Base-by-base conservation (phyloP, 2,329 filamentous ascomycete species). In the Chaetothyriales sp. region DNA sequence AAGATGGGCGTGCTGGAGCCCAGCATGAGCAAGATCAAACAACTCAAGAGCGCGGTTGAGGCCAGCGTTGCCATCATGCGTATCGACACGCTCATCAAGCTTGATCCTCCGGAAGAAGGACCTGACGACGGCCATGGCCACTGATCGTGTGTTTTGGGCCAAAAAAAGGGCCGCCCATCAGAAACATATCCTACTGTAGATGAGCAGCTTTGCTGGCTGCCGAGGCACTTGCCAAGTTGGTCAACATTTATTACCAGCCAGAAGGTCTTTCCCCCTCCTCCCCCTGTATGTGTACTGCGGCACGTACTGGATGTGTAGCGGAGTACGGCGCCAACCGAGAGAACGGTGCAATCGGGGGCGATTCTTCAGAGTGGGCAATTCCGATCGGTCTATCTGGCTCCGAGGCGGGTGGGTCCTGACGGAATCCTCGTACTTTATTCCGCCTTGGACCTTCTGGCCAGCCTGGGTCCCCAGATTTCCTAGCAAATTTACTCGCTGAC, bases 41-140 rank as follows among this genome's bases (percentile, higher is more conserved):
- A 96, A 75, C 75, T 98, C 65, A 98, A 98, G 83, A 93, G 85
- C 70, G 92, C 92, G 25, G 92, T 98, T 47, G 92, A 98, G 73
- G 92, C 92, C 50, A 96, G 92, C 70, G 94, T 98, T 69, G 86
- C 88, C 65, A 96, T 98, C 67, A 96, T 98, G 92, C 80, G 92
- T 64, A 98, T 98, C 66, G 92, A 98, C 73, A 96, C 92, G 58
- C 76, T 98, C 70, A 96, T 98, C 72, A 94, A 94, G 75, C 73
- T 98, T 68, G 92, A 98, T 75, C 55, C 59, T 25, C 89, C 89
- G 18, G 88, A 95, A 74, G 78, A 83, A 73, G 76, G 78, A 64
- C 74, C 72, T 43, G 78, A 81, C 63, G 78, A 94, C 70, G 86
- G 92, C 63, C 88, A 86, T 36, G 56, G 56, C 18, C 56, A 58